These are phyloP conservation scores for Scedosporium aurantiacum DNA, from an alignment of 2,329 filamentous ascomycete genomes.

Conservation along the genomic window DNA sequence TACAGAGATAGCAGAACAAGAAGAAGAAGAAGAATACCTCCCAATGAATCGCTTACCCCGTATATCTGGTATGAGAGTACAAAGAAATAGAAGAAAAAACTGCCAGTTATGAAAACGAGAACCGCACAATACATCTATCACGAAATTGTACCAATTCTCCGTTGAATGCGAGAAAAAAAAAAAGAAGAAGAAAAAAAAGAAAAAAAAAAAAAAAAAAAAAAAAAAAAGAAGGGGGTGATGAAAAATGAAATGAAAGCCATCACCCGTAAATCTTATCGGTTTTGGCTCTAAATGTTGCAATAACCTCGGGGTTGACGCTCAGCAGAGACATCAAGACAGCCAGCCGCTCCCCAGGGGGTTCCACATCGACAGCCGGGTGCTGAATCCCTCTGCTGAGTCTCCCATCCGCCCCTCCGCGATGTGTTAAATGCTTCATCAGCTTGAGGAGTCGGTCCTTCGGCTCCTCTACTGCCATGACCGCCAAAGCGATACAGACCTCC, in stretches of 20 bases:
- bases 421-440: neutral
- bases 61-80: neutral
- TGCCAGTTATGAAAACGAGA: neutral
- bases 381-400: neutral
- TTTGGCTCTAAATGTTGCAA: conserved; percentile 8
- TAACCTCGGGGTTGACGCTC: conserved; percentile 12
- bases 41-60: neutral
- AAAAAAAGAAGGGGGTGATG: neutral
- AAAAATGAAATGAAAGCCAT: neutral
- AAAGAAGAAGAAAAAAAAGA: neutral
- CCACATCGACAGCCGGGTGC: neutral
- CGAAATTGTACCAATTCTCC: neutral
- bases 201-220: neutral
- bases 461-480: conserved; percentile 15
- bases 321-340: conserved; percentile 7
- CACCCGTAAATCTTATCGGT: conserved; percentile 1
- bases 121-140: neutral
- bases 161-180: neutral
- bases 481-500: conserved; percentile 20
- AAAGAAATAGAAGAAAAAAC: neutral
- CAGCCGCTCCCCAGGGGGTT: neutral
- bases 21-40: neutral
- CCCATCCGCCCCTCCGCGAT: neutral
- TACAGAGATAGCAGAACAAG: no score
- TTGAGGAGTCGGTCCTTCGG: neutral